Evolutionary conservation across 805 yeast genomes (phyloP).

Genomic region (Blastobotrys chiropterorum): DNA sequence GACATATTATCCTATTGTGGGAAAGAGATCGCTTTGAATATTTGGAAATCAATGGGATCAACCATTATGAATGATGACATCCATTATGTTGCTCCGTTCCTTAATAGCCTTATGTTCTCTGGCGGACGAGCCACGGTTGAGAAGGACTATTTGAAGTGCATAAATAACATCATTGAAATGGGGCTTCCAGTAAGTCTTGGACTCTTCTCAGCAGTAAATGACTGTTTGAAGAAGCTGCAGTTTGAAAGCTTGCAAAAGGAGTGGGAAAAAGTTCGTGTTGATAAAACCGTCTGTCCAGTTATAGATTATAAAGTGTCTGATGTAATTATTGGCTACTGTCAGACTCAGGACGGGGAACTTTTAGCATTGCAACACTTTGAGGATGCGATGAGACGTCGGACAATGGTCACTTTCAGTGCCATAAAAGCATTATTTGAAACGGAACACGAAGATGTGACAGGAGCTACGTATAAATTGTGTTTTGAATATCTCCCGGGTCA

Average conservation of each 20-base stretch:
- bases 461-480: conserved; percentile 10
- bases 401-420: conserved; percentile 17
- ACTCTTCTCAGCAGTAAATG: not conserved
- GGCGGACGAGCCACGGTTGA: not conserved
- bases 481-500: conserved; percentile 19
- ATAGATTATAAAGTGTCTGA: conserved; percentile 11
- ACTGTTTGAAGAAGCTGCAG: not conserved
- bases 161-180: not conserved
- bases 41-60: not conserved
- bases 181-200: not conserved
- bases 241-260: not conserved
- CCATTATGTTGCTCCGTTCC: not conserved
- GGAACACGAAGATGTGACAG: conserved; percentile 7
- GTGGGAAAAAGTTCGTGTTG: not conserved
- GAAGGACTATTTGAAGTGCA: not conserved
- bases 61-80: not conserved
- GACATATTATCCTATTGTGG: not conserved
- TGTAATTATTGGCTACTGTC: conserved; percentile 18
- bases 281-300: not conserved
- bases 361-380: conserved; percentile 14
- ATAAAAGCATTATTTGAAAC: conserved; percentile 17
- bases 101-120: not conserved
- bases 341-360: conserved; percentile 9
- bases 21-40: not conserved
- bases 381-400: conserved; percentile 11